These are phyloP conservation scores for Hericium coralloides DNA, from an alignment of 768 basidiomycete species.

Conservation along the genomic window DNA sequence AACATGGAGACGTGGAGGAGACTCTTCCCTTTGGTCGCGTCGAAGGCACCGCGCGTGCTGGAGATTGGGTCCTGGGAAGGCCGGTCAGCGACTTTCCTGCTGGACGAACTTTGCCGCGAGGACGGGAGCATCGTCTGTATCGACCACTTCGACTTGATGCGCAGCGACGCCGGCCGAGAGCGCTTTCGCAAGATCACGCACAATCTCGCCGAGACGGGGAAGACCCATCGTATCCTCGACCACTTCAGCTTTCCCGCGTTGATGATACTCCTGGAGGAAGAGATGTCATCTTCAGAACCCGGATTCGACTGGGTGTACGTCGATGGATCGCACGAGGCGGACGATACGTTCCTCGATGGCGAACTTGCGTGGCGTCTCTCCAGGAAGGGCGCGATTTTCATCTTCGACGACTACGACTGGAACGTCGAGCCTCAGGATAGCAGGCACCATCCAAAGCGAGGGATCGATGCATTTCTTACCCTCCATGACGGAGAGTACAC, in stretches of 20 bases:
- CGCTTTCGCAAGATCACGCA: slow-evolving; percentile 34
- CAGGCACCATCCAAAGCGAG: slow-evolving; percentile 44
- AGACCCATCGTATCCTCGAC: slow-evolving; percentile 35
- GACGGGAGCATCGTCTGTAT: slow-evolving; percentile 43
- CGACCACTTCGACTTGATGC: slow-evolving; percentile 50
- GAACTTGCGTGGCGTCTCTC: slow-evolving; percentile 51
- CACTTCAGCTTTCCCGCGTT: slow-evolving; percentile 47
- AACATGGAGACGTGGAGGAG: slow-evolving; percentile 35
- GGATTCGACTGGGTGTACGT: slow-evolving; percentile 56
- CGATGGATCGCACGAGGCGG: slow-evolving; percentile 51
- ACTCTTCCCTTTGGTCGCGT: slow-evolving; percentile 30
- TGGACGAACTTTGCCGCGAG: slow-evolving; percentile 35
- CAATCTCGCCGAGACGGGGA: slow-evolving; percentile 38
- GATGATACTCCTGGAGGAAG: slow-evolving; percentile 38
- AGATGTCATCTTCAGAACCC: slow-evolving; percentile 23
- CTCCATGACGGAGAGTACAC: slow-evolving; percentile 44
- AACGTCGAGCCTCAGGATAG: slow-evolving; percentile 37
- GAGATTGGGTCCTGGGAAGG: slow-evolving; percentile 60
- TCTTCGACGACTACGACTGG: slow-evolving; percentile 56
- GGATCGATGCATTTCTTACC: slow-evolving; percentile 44
- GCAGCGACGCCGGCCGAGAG: slow-evolving; percentile 37
- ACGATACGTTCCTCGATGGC: slow-evolving; percentile 53
- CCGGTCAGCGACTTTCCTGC: slow-evolving; percentile 48
- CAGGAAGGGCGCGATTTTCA: slow-evolving; percentile 38
- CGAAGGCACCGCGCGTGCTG: slow-evolving; percentile 35